A percentile compares a stretch with the other conserved stretches of the same genome.
phyloP scores from a whole-genome alignment of 768 basidiomycete species.

The Lentinula sp. region DNA sequence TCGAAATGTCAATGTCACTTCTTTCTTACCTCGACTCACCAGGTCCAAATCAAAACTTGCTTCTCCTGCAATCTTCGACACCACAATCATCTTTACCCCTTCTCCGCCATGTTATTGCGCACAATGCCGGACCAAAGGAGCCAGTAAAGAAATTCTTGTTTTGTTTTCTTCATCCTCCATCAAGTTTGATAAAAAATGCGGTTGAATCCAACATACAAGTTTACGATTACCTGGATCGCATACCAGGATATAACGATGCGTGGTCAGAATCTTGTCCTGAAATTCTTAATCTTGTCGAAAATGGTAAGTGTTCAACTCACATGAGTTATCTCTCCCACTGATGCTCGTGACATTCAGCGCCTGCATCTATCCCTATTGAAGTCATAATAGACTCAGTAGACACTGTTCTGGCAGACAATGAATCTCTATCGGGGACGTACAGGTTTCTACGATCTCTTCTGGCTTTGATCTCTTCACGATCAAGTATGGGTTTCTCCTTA shows the following conservation, averaged over 20 bases:
- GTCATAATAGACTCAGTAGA: conserved; percentile 73
- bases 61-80: conserved; percentile 55
- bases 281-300: conserved; percentile 36
- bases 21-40: conserved; percentile 12
- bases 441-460: conserved; percentile 45
- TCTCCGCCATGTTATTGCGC: conserved; percentile 33
- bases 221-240: conserved; percentile 41
- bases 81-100: conserved; percentile 55
- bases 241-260: conserved; percentile 48
- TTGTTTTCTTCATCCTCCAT: conserved; percentile 50
- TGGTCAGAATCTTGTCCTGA: conserved; percentile 25
- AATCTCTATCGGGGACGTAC: conserved; percentile 47
- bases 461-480: conserved; percentile 34
- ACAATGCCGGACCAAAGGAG: conserved; percentile 18
- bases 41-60: conserved; percentile 28
- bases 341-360: conserved; percentile 17
- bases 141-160: conserved; percentile 33
- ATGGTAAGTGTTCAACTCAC: conserved; percentile 22
- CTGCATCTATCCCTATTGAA: conserved; percentile 41
- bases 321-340: conserved; percentile 1
- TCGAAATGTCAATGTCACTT: conserved; percentile 11
- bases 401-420: conserved; percentile 53
- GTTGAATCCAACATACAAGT: conserved; percentile 27
- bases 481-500: conserved; percentile 34
- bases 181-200: conserved; percentile 27